Evolutionary conservation across 352 stramenopile genomes (phyloP).

Genomic region (Pilasporangium apinafurcum): DNA sequence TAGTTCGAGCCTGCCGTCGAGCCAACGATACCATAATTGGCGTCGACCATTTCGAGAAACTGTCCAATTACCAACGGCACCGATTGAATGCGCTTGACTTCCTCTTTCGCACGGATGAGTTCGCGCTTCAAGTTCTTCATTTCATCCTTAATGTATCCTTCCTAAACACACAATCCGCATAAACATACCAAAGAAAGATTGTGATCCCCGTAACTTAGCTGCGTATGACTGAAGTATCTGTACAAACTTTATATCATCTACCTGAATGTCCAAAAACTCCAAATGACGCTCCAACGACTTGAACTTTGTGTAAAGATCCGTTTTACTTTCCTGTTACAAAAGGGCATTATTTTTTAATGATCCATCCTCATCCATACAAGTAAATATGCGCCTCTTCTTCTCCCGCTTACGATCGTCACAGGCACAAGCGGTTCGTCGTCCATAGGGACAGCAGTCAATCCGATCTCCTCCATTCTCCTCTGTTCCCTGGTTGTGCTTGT

Average conservation of each 20-base stretch:
- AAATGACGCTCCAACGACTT: slow-evolving; percentile 77
- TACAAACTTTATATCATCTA: too few species aligned
- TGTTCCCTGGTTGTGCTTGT: slow-evolving; percentile 2
- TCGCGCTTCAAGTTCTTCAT: slow-evolving; percentile 99
- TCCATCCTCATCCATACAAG: background rate
- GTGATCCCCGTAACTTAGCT: background rate
- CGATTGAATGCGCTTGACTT: slow-evolving; percentile 99
- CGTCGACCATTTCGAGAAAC: slow-evolving; percentile 99
- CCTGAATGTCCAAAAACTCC: slow-evolving; percentile 83
- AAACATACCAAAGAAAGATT: background rate
- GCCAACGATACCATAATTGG: slow-evolving; percentile 98
- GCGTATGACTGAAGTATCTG: background rate
- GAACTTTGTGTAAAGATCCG: slow-evolving; percentile 72
- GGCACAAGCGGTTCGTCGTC: slow-evolving; percentile 56
- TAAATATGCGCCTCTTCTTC: background rate
- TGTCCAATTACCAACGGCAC: slow-evolving; percentile 99
- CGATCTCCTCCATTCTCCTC: slow-evolving; percentile 55
- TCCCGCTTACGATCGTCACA: slow-evolving; percentile 23
- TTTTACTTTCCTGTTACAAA: slow-evolving; percentile 38
- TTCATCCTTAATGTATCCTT: slow-evolving; percentile 99
- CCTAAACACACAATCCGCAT: slow-evolving; percentile 25
- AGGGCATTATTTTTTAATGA: background rate
- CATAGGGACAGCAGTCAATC: slow-evolving; percentile 18
- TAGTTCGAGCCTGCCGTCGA: slow-evolving; percentile 98
- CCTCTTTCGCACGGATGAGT: slow-evolving; percentile 98